Base-by-base conservation (phyloP, 2,329 filamentous ascomycete species). In the Fusarium sp. region DNA sequence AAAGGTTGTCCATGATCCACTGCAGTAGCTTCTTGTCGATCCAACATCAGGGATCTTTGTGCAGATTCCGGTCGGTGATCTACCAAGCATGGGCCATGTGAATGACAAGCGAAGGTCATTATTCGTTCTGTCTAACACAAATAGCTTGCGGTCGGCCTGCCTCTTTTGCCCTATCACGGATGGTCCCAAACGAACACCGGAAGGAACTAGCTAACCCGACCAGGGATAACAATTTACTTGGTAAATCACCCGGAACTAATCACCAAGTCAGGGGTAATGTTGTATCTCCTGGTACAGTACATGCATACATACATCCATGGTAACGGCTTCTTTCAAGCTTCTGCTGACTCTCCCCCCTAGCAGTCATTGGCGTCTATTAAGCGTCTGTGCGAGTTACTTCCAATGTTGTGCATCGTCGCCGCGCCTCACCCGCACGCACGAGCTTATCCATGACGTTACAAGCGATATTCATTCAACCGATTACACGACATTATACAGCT, bases 361-460 rank as follows among this genome's bases (percentile, higher is more conserved):
- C 25, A 44, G 16, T 44, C 54, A 45, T 67, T 56, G 49, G 56
- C 27, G 37, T 25, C 40, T 52, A 32, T 65, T 61, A 69, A 69
- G 57, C 54, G 68, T 71, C 68, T 71, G 68, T 71, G 68, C 68
- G 58, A 56, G 49, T 42, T 25, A 30, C 52, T 53, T 57, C 29
- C 14, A 71, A 71, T 71, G 68, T 71, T 71, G 68, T 71, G 68
- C 68, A 71, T 71, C 48, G 51, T 49, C 67, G 57, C 45, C 63
- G 29, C 68, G 68, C 68, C 68, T 71, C 68, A 71, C 68, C 68
- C 68, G 68, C 48, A 57, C 63, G 58, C 68, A 71, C 68, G 52
- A 71, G 55, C 67, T 53, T 48, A 25, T 32, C 29, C 34, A 55
- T 65, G 67, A 53, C 54, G 32, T 56, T 69, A n/a, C 37, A 45